Evolutionary conservation across 2,329 filamentous ascomycete species (phyloP).

Genomic region (Epichloe baconii): DNA sequence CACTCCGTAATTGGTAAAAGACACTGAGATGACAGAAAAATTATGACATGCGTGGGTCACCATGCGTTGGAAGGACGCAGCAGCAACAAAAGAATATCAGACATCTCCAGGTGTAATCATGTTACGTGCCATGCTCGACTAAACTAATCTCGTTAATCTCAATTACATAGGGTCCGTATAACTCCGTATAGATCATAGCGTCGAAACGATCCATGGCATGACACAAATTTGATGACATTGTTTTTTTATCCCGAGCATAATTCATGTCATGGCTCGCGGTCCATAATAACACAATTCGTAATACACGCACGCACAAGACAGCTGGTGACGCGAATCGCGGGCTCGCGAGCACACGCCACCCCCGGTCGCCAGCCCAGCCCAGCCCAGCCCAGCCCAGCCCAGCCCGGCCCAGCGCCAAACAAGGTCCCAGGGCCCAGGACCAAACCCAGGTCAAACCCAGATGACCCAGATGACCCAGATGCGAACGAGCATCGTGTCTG

Average conservation of each 20-base stretch:
- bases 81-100: no score
- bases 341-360: background rate
- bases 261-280: background rate
- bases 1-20: no score
- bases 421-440: background rate
- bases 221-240: background rate
- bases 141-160: background rate
- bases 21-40: no score
- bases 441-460: conserved; percentile 1
- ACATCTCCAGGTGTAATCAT: no score
- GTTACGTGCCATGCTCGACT: background rate
- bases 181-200: background rate
- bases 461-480: conserved; percentile 1
- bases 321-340: background rate
- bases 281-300: background rate
- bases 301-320: background rate
- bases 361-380: background rate
- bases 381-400: background rate
- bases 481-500: conserved; percentile 1
- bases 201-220: background rate
- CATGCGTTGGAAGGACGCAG: no score
- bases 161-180: background rate
- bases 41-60: no score
- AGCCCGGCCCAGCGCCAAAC: background rate
- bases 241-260: background rate